Evolutionary conservation across 805 yeast species (phyloP).

Genomic region (Limtongia smithiae): DNA sequence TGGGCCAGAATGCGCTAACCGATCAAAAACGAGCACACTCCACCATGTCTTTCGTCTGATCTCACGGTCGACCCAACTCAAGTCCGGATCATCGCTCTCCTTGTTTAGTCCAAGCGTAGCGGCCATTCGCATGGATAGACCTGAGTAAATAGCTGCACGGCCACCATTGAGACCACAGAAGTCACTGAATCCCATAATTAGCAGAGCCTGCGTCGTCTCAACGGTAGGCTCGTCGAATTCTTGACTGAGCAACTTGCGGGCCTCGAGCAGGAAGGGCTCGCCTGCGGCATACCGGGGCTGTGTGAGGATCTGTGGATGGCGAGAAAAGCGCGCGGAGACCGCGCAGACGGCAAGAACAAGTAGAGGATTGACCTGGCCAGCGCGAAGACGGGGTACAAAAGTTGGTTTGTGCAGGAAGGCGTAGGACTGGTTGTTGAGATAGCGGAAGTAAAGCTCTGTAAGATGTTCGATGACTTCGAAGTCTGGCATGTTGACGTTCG

Average conservation of each 20-base stretch:
- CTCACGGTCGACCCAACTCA: slow-evolving; percentile 38
- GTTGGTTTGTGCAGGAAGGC: slow-evolving; percentile 38
- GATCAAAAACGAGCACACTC: slow-evolving; percentile 38
- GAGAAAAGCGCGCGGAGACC: slow-evolving; percentile 38
- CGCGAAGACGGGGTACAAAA: slow-evolving; percentile 33
- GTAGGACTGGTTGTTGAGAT: slow-evolving; percentile 38
- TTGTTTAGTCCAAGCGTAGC: slow-evolving; percentile 35
- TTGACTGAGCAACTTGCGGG: slow-evolving; percentile 30
- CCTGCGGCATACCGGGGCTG: slow-evolving; percentile 32
- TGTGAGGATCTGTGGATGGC: slow-evolving; percentile 34
- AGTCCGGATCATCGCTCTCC: slow-evolving; percentile 31
- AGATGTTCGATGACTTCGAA: slow-evolving; percentile 34
- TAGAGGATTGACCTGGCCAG: slow-evolving; percentile 33
- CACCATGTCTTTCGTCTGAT: slow-evolving; percentile 38
- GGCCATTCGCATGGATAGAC: slow-evolving; percentile 39
- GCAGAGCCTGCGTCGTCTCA: slow-evolving; percentile 38
- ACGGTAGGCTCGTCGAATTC: slow-evolving; percentile 36
- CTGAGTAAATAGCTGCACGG: slow-evolving; percentile 39
- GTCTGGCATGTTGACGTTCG: slow-evolving; percentile 29
- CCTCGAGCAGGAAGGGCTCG: slow-evolving; percentile 30
- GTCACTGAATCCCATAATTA: slow-evolving; percentile 38
- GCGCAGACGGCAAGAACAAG: slow-evolving; percentile 38
- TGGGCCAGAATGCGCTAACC: slow-evolving; percentile 38
- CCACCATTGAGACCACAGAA: slow-evolving; percentile 37
- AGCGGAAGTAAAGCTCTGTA: slow-evolving; percentile 37